A percentile compares a stretch with the other conserved stretches of the same genome.
phyloP scores from a whole-genome alignment of 768 basidiomycete genomes.

The Tricholoma bakamatsutake region DNA sequence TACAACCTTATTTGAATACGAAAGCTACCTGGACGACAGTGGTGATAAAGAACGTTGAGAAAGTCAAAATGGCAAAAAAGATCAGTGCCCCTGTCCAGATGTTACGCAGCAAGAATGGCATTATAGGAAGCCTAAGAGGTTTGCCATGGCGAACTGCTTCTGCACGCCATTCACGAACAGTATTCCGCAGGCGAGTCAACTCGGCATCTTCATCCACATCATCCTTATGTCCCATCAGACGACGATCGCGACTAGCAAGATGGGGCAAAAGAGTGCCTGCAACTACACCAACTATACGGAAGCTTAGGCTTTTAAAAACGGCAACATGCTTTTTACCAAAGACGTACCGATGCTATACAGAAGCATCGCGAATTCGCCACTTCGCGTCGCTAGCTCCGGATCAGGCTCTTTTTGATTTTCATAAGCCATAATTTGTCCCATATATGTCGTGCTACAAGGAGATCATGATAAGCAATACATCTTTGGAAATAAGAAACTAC shows the following conservation, averaged over 20 bases:
- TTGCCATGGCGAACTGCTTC: constrained; percentile 75
- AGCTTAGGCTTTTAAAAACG: constrained; percentile 8
- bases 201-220: constrained; percentile 77
- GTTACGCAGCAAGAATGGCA: constrained; percentile 88
- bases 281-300: constrained; percentile 65
- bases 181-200: constrained; percentile 57
- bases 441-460: constrained; percentile 72
- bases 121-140: constrained; percentile 73
- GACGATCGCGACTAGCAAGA: constrained; percentile 74
- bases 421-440: constrained; percentile 90
- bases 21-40: constrained; percentile 62
- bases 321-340: not conserved
- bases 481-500: constrained; percentile 16
- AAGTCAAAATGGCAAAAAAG: constrained; percentile 72
- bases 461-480: not conserved
- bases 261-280: constrained; percentile 80
- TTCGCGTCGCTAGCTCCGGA: constrained; percentile 75
- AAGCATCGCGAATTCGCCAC: constrained; percentile 84
- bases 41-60: constrained; percentile 82
- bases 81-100: constrained; percentile 89
- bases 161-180: constrained; percentile 76
- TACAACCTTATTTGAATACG: not conserved
- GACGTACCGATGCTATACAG: constrained; percentile 80
- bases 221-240: constrained; percentile 65
- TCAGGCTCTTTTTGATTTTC: constrained; percentile 72